Base-by-base conservation (phyloP, 192 early-diverging fungal species). In the Backusella tuberculispora region DNA sequence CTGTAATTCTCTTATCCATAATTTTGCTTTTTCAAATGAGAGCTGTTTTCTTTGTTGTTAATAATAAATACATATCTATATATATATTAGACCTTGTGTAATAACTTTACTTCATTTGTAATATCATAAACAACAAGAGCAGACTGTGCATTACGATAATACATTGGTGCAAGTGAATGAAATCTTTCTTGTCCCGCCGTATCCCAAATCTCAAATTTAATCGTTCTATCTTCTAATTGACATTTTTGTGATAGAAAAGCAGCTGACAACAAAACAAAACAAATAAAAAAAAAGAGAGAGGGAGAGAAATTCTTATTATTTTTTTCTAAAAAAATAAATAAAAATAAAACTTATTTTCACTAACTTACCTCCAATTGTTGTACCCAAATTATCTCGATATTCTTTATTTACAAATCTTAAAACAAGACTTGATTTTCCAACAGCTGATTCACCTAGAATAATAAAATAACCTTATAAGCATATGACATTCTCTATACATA, bases 1-100 rank as follows among this genome's bases (percentile, higher is more conserved):
- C 84, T 99, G 95, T 34, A 99, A 89, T 83, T 99, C 98, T 80
- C 96, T 97, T 15, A 98, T 94, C 98, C 98, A 99, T 41, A 94
- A 90, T 83, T 97, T 97, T 66, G 97, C 98, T 80, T 94, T 95
- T 64, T 98, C 95, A 69, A 98, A 85, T 12, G 97, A 97, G 4
- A 93, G 82, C 82, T 91, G 53, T 19, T 21, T 3, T 12, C 6
- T 66, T 34, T 15, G 1, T 69, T 60, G 26, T 48, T 44, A 14
- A 46, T 63, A 7, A 45, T 66, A 19, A 66, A 17, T 66, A 9
- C 7, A 37, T 65, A 2, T 37, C 6, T 41, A 15, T 9, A 53
- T 40, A 71, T 13, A 72, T 26, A 69, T 24, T 8, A 45, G 41
- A 26, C 29, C 29, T 34, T 72, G 17, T 21, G 7, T 48, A 21